Percentiles rank a stretch among this genome's conserved stretches.
These are phyloP conservation scores for Boletus edulis DNA, from an alignment of 768 basidiomycete species.

Conservation along the genomic window DNA sequence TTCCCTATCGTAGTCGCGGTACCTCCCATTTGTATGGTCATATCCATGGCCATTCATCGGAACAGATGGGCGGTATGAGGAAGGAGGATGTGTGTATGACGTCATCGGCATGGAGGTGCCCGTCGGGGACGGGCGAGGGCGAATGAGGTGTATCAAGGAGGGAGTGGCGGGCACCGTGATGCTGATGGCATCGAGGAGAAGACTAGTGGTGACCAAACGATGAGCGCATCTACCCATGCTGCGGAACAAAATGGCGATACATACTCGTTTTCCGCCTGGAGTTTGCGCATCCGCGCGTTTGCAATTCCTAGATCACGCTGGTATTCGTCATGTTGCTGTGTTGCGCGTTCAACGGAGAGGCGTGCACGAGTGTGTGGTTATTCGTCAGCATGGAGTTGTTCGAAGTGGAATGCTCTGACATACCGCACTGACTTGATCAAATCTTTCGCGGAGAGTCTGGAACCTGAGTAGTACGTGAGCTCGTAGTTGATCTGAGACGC, in stretches of 20 bases:
- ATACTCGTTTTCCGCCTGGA: slow-evolving; percentile 34
- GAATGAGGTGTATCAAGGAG: slow-evolving; percentile 31
- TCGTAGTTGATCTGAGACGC: not conserved
- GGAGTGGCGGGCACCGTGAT: slow-evolving; percentile 32
- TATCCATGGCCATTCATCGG: slow-evolving; percentile 26
- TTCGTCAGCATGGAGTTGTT: not conserved
- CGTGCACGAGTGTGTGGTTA: not conserved
- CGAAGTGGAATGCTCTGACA: slow-evolving; percentile 3
- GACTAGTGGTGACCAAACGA: slow-evolving; percentile 10
- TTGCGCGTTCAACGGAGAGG: not conserved
- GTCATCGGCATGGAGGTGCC: slow-evolving; percentile 15
- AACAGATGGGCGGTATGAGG: slow-evolving; percentile 2
- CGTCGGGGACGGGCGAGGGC: slow-evolving; percentile 18
- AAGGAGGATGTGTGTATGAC: slow-evolving; percentile 16
- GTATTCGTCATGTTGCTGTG: slow-evolving; percentile 24
- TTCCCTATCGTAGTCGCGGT: slow-evolving; percentile 25
- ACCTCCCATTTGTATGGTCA: slow-evolving; percentile 27
- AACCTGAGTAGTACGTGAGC: slow-evolving; percentile 17
- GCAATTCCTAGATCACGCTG: slow-evolving; percentile 28
- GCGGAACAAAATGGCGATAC: not conserved
- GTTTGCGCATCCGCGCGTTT: slow-evolving; percentile 26
- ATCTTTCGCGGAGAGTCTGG: slow-evolving; percentile 31
- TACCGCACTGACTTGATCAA: slow-evolving; percentile 32
- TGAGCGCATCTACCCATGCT: not conserved
- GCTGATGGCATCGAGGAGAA: slow-evolving; percentile 34